Base-by-base conservation (phyloP, 2,329 filamentous ascomycete genomes). In the Xylaria sp. region DNA sequence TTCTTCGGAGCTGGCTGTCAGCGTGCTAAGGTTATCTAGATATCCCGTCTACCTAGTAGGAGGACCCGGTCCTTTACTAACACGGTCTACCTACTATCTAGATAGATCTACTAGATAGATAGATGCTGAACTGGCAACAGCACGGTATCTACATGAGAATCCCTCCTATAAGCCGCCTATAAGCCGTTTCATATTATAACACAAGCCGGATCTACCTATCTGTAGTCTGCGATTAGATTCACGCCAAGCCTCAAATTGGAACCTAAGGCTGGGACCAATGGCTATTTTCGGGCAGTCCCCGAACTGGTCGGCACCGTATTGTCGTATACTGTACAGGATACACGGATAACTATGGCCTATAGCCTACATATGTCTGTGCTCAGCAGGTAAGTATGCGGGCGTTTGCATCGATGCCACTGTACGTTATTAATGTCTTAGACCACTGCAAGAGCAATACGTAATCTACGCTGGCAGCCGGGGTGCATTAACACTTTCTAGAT, bases 241-340 rank as follows among this genome's bases (percentile, higher is more conserved):
- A 39, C 34, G 67, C 59, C 63, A 60, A 69, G 63, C 48, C 59
- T 53, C 24, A 39, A 42, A 63, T 47, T 65, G 54, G 67, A 55
- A 69, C 59, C 67, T 47, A 66, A 66, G 34, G 68, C 67, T 74
- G 72, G 73, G 60, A 67, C 67, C 19, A 69, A 71, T 64, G 65
- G 67, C 72, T 72, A 65, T 65, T 55, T 69, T 72, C 71, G 72
- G 73, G 69, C 58, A 67, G 66, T 67, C 70, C 48, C 73, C 73
- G 73, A 75, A 68, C 68, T 68, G 71, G 69, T 74, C 72, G 65
- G 67, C 68, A 71, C 54, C 36, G 32, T 58, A 42, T 54, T 12
- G 47, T 14, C 34, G 36, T 42, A 24, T 45, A 47, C 42, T 19
- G 34, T 7, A 36, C 27, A 27, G 36, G 4, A 8, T 47, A n/a